Conservation (phyloP, 2,329 filamentous ascomycete genomes). For the Pyrenochaeta sp. region DNA sequence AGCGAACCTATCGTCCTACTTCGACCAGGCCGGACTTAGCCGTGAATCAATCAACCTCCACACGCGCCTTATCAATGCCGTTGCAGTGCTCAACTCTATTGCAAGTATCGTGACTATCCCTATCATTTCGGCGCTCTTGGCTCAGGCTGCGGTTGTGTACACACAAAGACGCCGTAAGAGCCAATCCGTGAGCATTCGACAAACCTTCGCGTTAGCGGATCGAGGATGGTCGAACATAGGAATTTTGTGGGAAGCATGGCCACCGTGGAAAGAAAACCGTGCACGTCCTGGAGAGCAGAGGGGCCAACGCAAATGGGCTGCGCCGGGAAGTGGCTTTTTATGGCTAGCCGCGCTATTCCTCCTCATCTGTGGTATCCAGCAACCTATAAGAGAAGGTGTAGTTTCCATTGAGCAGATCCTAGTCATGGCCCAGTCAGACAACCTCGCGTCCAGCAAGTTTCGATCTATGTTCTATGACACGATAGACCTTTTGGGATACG, state of each 20-base stretch:
- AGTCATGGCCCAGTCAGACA: conserved; percentile 4
- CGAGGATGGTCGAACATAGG: not conserved
- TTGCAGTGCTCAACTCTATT: conserved; percentile 3
- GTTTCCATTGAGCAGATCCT: conserved; percentile 1
- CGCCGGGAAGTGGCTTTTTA: conserved; percentile 2
- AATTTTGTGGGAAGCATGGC: conserved; percentile 5
- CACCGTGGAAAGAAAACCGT: conserved; percentile 1
- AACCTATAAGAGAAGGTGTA: conserved; percentile 10
- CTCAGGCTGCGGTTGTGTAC: conserved; percentile 20
- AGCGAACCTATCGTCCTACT: not conserved
- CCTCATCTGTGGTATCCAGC: conserved; percentile 8
- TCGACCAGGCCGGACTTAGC: not conserved
- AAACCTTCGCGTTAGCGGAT: conserved; percentile 15
- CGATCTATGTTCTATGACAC: too few relatives aligned
- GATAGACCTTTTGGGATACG: conserved; percentile 1
- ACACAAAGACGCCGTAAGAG: conserved; percentile 7
- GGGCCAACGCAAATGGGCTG: not conserved
- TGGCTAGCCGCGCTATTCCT: conserved; percentile 7
- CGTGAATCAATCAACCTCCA: not conserved
- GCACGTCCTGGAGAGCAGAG: not conserved
- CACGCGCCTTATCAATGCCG: not conserved
- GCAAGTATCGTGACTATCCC: conserved; percentile 15
- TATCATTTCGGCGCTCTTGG: conserved; percentile 17
- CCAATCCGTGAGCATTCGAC: conserved; percentile 10
- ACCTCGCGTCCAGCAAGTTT: too few relatives aligned